These are phyloP conservation scores for Ophiostoma novo-ulmi DNA, from an alignment of 2,329 filamentous ascomycete genomes.

Conservation along the genomic window DNA sequence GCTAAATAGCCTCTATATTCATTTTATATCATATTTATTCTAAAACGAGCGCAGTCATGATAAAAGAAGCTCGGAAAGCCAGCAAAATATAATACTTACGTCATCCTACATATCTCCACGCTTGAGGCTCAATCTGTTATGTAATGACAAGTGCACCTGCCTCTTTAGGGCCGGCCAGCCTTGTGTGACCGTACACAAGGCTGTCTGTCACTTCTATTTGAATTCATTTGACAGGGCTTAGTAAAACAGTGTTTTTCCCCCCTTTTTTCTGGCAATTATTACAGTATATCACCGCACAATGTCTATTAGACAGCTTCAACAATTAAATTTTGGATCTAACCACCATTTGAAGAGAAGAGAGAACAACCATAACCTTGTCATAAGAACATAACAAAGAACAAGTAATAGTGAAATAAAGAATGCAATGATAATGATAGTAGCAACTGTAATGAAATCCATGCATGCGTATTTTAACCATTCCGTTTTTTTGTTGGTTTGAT, in stretches of 20 bases:
- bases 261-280: no score
- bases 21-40: background rate
- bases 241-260: no score
- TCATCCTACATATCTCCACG: background rate
- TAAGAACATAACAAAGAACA: background rate
- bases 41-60: background rate
- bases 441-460: background rate
- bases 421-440: background rate
- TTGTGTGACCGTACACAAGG: background rate
- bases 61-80: background rate
- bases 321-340: background rate
- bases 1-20: background rate
- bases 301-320: background rate
- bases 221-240: background rate
- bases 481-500: slow-evolving; percentile 5
- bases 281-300: no score
- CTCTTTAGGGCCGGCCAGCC: background rate
- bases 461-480: background rate
- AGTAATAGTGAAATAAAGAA: background rate
- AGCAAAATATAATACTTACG: background rate
- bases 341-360: background rate
- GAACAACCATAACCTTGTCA: no score
- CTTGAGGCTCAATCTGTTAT: background rate
- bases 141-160: background rate
- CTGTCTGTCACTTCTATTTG: background rate